Evolutionary conservation across 2,329 filamentous ascomycete genomes (phyloP), one percentile per base, ranked within the genome.

Genomic region (Elsinoe batatas): DNA sequence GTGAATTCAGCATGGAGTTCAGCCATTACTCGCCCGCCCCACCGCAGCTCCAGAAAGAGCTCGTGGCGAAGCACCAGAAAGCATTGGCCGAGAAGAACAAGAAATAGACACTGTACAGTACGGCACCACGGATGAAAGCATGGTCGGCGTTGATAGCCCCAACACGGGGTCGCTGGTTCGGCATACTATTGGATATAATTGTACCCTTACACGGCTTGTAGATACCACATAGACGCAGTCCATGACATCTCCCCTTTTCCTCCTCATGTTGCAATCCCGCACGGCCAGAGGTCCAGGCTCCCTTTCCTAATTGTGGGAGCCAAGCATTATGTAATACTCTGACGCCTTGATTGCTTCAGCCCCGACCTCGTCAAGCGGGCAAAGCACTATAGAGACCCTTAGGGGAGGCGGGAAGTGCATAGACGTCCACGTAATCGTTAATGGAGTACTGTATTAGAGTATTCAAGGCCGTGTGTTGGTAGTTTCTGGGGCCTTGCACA

Each of bases 1-100:
- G 93, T 65, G 93, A 98, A 76, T 98, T 96, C 69, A 87, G 81
- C 65, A 97, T 98, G 93, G 93, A 98, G 74, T 98, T 98, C 67
- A 93, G 87, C 71, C 93, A 97, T 75, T 98, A 98, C 67, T 83
- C 87, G 53, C 79, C 89, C 53, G 89, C 93, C 58, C 87, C 91
- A 49, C 82, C 83, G 64, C 91, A 97, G 68, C 70, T 97, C 70
- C 93, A 98, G 85, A 86, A 80, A 71, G 84, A 87, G 68, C 71
- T 88, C 50, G 74, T 87, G 40, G 77, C 80, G 20, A 84, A 85
- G 71, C 78, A 85, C 65, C 76, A 84, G 66, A 87, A 87, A 74
- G 77, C 78, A 60, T 77, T 82, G 70, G 79, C 78, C 43, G 83
- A 82, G 60, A 80, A 78, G 69, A 78, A 81, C 66, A 81, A 82